phyloP scores from a whole-genome alignment of 371 early-diverging fungal genomes.

The Rhizopus delemar region DNA sequence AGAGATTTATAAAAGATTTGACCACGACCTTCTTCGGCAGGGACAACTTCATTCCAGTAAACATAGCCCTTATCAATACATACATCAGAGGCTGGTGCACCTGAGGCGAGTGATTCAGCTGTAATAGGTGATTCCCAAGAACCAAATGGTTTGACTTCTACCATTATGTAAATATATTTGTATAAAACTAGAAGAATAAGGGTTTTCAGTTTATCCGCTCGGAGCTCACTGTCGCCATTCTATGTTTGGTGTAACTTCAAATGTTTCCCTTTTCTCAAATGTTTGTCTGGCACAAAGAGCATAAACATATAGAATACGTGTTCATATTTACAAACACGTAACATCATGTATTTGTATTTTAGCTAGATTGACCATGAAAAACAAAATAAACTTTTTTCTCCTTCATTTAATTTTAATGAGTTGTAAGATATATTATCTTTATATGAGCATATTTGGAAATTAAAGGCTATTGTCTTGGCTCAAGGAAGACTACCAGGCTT shows the following conservation, averaged over 20 bases:
- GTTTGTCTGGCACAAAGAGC: no score
- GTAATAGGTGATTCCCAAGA: slow-evolving; percentile 50
- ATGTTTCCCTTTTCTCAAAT: background rate
- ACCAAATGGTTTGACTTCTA: slow-evolving; percentile 39
- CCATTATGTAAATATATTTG: slow-evolving; percentile 21
- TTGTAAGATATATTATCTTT: no score
- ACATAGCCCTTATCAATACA: slow-evolving; percentile 31
- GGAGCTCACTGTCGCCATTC: background rate
- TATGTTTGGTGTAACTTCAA: background rate
- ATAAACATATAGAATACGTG: background rate
- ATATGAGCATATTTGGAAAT: no score
- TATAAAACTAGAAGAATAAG: background rate
- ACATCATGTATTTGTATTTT: no score
- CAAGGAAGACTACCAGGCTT: no score
- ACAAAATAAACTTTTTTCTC: no score
- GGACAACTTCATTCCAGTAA: slow-evolving; percentile 38
- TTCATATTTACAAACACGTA: no score
- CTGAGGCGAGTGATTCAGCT: slow-evolving; percentile 40
- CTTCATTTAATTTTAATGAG: no score
- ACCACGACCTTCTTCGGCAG: slow-evolving; percentile 46
- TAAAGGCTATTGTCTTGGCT: no score
- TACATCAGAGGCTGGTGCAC: slow-evolving; percentile 28
- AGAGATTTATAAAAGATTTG: slow-evolving; percentile 37
- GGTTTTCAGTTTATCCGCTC: background rate
- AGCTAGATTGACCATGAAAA: no score